A percentile compares a stretch with the other conserved stretches of the same genome.
Conservation (phyloP, 768 basidiomycete species). For the Leccinum truebloodii region DNA sequence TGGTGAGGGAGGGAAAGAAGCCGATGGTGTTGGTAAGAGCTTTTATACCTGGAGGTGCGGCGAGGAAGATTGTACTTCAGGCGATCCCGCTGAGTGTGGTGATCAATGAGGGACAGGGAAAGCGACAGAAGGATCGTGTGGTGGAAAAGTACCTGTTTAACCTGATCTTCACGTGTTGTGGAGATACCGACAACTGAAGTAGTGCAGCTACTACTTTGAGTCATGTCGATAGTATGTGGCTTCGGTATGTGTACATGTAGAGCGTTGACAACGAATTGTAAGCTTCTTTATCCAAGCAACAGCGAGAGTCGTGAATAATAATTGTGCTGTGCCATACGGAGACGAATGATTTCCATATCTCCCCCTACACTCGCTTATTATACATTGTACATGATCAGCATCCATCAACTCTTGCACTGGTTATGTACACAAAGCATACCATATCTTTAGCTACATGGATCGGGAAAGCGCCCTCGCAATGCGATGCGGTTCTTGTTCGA, state of each 20-base stretch:
- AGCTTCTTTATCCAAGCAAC: no score
- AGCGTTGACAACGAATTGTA: background rate
- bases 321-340: no score
- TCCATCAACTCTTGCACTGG: constrained; percentile 16
- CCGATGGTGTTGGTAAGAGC: constrained; percentile 28
- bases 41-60: constrained; percentile 28
- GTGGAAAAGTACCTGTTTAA: constrained; percentile 20
- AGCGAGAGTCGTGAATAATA: no score
- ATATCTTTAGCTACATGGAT: no score
- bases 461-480: constrained; percentile 29
- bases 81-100: constrained; percentile 25
- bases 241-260: no score
- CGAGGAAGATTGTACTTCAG: constrained; percentile 31
- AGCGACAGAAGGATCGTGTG: constrained; percentile 3
- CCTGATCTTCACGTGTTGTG: constrained; percentile 29
- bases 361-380: no score
- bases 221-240: no score
- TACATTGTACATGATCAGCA: no score
- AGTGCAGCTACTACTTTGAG: no score
- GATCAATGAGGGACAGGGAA: constrained; percentile 2
- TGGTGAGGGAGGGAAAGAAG: constrained; percentile 12
- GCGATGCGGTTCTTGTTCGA: no score
- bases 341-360: no score
- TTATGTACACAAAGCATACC: no score
- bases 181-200: background rate